phyloP scores from a whole-genome alignment of 257 asterid species.

The Solanum chmielewskii region DNA sequence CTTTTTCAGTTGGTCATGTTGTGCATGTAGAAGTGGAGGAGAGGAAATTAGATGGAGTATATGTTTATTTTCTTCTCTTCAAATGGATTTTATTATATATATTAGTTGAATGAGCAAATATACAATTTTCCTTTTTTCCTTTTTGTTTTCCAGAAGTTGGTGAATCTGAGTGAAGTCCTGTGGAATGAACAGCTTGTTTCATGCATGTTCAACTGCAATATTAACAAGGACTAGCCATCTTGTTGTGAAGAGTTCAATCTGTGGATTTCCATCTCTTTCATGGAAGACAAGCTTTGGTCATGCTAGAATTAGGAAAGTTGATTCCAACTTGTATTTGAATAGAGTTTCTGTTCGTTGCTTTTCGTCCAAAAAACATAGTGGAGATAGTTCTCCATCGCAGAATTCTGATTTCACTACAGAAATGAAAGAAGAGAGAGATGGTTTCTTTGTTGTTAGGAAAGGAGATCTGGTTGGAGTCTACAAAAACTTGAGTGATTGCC shows the following conservation, averaged over 20 bases:
- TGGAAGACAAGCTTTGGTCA: constrained; percentile 26
- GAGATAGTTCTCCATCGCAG: constrained; percentile 23
- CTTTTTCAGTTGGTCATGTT: not conserved
- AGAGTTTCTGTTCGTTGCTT: constrained; percentile 33
- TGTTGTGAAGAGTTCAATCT: constrained; percentile 23
- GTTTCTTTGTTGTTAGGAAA: constrained; percentile 90
- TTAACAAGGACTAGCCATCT: constrained; percentile 27
- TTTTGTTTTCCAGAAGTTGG: constrained; percentile 25
- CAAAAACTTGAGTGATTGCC: constrained; percentile 91
- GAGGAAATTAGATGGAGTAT: not conserved
- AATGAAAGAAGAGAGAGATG: constrained; percentile 86
- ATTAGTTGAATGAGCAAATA: not conserved
- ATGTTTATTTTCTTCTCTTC: not conserved
- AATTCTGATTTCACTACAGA: constrained; percentile 22
- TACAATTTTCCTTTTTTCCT: not conserved
- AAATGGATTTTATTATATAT: not conserved
- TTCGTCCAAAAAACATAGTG: constrained; percentile 38
- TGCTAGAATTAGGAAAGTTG: constrained; percentile 29
- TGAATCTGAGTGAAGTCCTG: constrained; percentile 11
- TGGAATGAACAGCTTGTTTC: constrained; percentile 71
- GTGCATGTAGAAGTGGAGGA: not conserved
- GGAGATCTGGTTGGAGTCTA: constrained; percentile 86
- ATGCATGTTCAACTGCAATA: constrained; percentile 38
- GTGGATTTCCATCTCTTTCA: constrained; percentile 21
- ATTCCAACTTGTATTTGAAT: constrained; percentile 19